These are phyloP conservation scores for Anacardium occidentale DNA, from an alignment of 345 rosid genomes.

Conservation along the genomic window DNA sequence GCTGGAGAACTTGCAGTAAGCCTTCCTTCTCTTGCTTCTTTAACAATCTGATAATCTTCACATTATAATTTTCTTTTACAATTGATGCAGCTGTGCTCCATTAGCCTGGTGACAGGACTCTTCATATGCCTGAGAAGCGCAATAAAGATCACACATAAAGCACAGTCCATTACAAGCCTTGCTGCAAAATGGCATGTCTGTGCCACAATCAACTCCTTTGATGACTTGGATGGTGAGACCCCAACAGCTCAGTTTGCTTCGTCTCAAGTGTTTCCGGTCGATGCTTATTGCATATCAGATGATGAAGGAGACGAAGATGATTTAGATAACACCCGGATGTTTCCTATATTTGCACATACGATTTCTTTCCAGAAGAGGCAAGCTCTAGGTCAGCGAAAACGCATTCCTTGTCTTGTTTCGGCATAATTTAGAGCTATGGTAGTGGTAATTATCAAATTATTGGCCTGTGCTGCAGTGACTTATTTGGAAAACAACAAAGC, in stretches of 20 bases:
- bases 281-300: conserved; percentile 43
- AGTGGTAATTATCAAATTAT: background rate
- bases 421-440: background rate
- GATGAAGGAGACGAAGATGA: conserved; percentile 73
- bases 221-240: conserved; percentile 65
- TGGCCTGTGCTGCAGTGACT: conserved; percentile 50
- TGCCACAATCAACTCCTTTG: conserved; percentile 76
- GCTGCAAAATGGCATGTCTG: conserved; percentile 90
- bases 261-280: conserved; percentile 29
- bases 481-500: conserved; percentile 82
- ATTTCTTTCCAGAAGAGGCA: conserved; percentile 85
- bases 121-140: conserved; percentile 90
- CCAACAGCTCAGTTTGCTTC: conserved; percentile 38
- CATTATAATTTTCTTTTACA: too few species aligned
- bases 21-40: background rate
- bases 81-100: conserved; percentile 64
- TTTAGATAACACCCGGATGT: conserved; percentile 48
- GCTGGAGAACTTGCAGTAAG: conserved; percentile 76
- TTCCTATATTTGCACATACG: conserved; percentile 63
- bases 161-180: conserved; percentile 76
- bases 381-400: conserved; percentile 59
- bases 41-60: background rate
- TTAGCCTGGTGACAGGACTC: conserved; percentile 72
- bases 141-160: conserved; percentile 85
- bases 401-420: background rate